Percentiles rank a stretch among this genome's conserved stretches.
phyloP scores from a whole-genome alignment of 2,329 filamentous ascomycete genomes.

The Neofusicoccum sp. region DNA sequence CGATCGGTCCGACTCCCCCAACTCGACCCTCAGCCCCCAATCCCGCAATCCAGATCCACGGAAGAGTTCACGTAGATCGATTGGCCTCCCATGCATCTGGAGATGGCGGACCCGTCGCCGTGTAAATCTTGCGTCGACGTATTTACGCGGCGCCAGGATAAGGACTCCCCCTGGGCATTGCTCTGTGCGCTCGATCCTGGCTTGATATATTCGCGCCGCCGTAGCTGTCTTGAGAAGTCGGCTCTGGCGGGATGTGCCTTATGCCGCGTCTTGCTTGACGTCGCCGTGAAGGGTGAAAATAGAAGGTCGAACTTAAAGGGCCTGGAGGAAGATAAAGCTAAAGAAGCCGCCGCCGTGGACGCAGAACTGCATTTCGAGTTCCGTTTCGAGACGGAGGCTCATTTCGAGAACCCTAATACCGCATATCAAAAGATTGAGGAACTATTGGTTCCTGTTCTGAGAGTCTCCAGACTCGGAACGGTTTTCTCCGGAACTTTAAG shows the following conservation, averaged over 20 bases:
- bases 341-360: background rate
- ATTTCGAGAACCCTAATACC: background rate
- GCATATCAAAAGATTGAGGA: background rate
- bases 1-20: too few species aligned
- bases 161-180: background rate
- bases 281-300: background rate
- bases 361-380: constrained; percentile 4
- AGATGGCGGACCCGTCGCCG: too few species aligned
- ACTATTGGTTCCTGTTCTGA: background rate
- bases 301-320: background rate
- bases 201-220: background rate
- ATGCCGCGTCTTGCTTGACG: constrained; percentile 1
- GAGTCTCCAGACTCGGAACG: background rate
- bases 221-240: background rate
- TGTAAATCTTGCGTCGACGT: background rate
- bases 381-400: background rate
- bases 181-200: background rate
- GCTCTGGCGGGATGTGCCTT: background rate
- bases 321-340: background rate
- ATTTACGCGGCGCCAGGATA: background rate
- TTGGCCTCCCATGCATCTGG: background rate
- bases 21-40: too few species aligned
- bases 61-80: too few species aligned
- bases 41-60: too few species aligned
- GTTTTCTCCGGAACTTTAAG: constrained; percentile 12